phyloP scores from a whole-genome alignment of 1,284 basidiomycete species.

The Leccinum variabile region DNA sequence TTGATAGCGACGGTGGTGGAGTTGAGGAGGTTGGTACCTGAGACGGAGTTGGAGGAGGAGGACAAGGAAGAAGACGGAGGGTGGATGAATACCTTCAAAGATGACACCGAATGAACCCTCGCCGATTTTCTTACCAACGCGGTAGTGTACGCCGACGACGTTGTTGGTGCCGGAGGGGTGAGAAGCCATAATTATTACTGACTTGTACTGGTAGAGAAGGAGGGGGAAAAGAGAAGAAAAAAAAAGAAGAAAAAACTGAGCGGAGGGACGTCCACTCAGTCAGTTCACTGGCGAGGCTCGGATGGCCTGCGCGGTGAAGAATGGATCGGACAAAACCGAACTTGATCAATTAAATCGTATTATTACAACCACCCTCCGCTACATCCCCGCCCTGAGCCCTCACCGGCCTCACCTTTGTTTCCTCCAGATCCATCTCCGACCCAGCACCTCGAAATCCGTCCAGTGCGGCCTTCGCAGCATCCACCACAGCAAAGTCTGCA shows the following conservation, averaged over 20 bases:
- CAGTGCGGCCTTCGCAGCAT: constrained; percentile 1
- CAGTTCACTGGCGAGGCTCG: constrained; percentile 28
- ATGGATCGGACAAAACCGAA: constrained; percentile 36
- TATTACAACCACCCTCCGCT: constrained; percentile 17
- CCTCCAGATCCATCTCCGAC: constrained; percentile 14
- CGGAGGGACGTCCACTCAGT: neutral
- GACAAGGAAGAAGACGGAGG: neutral
- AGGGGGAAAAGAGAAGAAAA: neutral
- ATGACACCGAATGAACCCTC: constrained; percentile 85
- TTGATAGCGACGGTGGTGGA: constrained; percentile 93
- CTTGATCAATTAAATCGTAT: constrained; percentile 4
- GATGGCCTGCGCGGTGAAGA: constrained; percentile 32
- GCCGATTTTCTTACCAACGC: constrained; percentile 85
- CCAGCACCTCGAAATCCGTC: constrained; percentile 4
- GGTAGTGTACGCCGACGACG: constrained; percentile 73
- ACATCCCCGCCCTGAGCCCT: constrained; percentile 21
- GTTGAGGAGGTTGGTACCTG: constrained; percentile 88
- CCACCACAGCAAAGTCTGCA: neutral
- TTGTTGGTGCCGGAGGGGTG: constrained; percentile 58
- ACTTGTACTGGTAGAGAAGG: constrained; percentile 15
- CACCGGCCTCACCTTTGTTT: constrained; percentile 4
- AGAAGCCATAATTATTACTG: constrained; percentile 34
- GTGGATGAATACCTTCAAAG: constrained; percentile 59
- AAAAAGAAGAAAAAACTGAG: neutral
- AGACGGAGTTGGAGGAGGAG: neutral